phyloP scores from a whole-genome alignment of 129 eudicot genomes.

The Arctium minus region DNA sequence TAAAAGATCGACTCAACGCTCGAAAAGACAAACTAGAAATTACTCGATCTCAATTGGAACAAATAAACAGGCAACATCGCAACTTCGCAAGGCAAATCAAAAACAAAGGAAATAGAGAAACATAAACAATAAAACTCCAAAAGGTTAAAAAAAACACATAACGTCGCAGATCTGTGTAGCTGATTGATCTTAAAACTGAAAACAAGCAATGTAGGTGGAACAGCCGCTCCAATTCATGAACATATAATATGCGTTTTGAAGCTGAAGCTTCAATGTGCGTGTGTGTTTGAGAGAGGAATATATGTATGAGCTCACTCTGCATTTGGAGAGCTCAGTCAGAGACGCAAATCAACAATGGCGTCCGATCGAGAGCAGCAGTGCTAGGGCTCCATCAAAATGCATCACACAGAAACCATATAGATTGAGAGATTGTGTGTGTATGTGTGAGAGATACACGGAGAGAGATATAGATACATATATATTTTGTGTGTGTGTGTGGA shows the following conservation, averaged over 20 bases:
- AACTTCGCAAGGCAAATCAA: neutral
- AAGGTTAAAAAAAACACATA: neutral
- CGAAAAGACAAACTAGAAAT: neutral
- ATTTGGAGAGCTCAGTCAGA: constrained; percentile 25
- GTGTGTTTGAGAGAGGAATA: neutral
- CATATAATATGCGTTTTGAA: neutral
- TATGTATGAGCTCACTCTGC: constrained; percentile 41
- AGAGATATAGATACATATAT: neutral
- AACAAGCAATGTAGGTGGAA: neutral
- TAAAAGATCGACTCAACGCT: neutral
- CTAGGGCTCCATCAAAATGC: constrained; percentile 35
- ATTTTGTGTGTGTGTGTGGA: neutral
- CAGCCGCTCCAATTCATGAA: neutral
- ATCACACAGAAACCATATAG: neutral
- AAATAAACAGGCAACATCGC: neutral
- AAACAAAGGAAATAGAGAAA: neutral
- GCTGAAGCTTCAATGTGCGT: neutral
- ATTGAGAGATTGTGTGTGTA: neutral
- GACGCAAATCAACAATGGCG: constrained; percentile 18
- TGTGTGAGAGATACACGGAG: neutral
- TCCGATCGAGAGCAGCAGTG: constrained; percentile 9
- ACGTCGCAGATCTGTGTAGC: constrained; percentile 10
- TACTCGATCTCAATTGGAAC: neutral
- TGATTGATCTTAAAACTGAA: constrained; percentile 7
- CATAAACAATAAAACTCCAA: neutral